These are phyloP conservation scores for Phytophthora kernoviae DNA, from an alignment of 352 stramenopile genomes.

Conservation along the genomic window DNA sequence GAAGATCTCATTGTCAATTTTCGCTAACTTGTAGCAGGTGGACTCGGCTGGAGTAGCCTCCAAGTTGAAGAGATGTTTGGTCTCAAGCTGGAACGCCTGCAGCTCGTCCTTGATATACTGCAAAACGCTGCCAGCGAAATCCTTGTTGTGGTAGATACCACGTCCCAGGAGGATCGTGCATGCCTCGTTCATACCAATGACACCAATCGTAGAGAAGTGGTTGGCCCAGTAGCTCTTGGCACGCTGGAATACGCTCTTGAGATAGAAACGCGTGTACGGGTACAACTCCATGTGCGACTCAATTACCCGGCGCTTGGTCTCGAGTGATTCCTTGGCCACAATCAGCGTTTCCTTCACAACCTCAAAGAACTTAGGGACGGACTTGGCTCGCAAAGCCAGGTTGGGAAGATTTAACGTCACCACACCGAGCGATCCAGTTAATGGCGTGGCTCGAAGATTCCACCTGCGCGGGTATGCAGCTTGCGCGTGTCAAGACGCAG, in stretches of 20 bases:
- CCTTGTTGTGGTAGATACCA: conserved; percentile 37
- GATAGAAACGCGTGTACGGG: conserved; percentile 36
- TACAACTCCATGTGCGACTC: conserved; percentile 39
- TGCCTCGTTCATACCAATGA: conserved; percentile 38
- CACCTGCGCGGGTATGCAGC: conserved; percentile 31
- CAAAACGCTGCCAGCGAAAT: conserved; percentile 30
- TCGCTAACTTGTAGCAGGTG: conserved; percentile 38
- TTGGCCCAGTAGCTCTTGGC: conserved; percentile 39
- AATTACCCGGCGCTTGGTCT: conserved; percentile 34
- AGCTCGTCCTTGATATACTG: conserved; percentile 38
- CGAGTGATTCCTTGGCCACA: conserved; percentile 33
- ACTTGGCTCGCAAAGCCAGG: conserved; percentile 27
- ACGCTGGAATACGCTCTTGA: conserved; percentile 32
- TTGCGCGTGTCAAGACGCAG: conserved; percentile 36
- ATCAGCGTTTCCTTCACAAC: conserved; percentile 29
- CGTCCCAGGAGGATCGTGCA: conserved; percentile 30
- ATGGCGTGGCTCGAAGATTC: conserved; percentile 32
- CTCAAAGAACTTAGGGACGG: conserved; percentile 30
- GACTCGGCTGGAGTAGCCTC: conserved; percentile 37
- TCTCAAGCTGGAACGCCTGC: conserved; percentile 35
- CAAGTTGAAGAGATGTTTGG: conserved; percentile 37
- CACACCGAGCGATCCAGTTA: conserved; percentile 35
- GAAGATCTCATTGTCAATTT: conserved; percentile 35
- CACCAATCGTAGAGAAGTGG: conserved; percentile 38
- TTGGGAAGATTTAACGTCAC: conserved; percentile 39